These are phyloP conservation scores for Plasmodium vinckei DNA, from an alignment of 169 alveolate species.

Conservation along the genomic window DNA sequence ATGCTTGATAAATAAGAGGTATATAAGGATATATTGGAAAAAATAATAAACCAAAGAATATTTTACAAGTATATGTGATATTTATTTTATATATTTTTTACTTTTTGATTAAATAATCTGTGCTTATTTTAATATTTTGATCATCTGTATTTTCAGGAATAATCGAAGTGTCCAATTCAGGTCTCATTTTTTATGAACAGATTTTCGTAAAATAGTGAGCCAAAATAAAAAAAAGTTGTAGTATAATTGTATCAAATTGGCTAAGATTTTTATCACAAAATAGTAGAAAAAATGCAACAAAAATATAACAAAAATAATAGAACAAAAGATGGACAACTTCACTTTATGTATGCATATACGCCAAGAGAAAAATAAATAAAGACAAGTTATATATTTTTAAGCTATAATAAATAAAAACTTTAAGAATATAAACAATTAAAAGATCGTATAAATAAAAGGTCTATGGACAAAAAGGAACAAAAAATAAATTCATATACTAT, in stretches of 20 bases:
- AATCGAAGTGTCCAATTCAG: constrained; percentile 6
- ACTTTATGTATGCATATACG: background rate
- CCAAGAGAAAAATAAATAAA: constrained; percentile 1
- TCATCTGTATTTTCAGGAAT: constrained; percentile 10
- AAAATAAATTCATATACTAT: too few relatives aligned
- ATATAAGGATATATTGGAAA: background rate
- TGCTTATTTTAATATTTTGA: constrained; percentile 5
- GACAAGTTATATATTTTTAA: background rate
- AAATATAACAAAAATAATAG: background rate
- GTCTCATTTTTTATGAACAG: background rate
- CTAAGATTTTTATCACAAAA: background rate
- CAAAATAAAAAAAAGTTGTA: background rate
- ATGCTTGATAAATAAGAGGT: too few relatives aligned
- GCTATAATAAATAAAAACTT: background rate
- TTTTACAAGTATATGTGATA: background rate
- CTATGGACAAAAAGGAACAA: too few relatives aligned
- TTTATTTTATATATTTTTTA: background rate
- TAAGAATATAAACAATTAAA: background rate
- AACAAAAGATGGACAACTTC: background rate
- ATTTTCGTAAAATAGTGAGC: background rate
- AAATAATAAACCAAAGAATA: background rate
- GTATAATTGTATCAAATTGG: background rate
- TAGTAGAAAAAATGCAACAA: background rate
- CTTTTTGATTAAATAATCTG: constrained; percentile 28
- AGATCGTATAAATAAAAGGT: too few relatives aligned